phyloP scores from a whole-genome alignment of 768 basidiomycete genomes.

The Rhodotorula toruloides region DNA sequence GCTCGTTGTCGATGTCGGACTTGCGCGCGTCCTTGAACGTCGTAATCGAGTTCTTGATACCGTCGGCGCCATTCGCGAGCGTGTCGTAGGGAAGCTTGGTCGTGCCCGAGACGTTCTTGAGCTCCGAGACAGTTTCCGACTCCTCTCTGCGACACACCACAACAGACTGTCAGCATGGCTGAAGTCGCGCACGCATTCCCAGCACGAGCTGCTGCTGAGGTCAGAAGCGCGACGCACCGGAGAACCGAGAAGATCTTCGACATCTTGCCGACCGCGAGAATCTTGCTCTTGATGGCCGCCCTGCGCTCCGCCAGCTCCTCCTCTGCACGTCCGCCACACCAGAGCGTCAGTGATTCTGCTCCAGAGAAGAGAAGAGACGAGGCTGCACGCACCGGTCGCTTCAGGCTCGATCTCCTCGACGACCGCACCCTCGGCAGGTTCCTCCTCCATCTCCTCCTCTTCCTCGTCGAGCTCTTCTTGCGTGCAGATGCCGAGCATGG shows the following conservation, averaged over 20 bases:
- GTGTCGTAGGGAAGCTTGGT: constrained; percentile 71
- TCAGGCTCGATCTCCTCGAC: constrained; percentile 26
- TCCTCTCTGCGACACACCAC: constrained; percentile 86
- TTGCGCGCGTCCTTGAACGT: constrained; percentile 79
- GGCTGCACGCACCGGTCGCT: constrained; percentile 17
- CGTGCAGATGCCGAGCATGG: constrained; percentile 89
- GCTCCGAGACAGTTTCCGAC: constrained; percentile 92
- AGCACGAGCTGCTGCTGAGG: background rate
- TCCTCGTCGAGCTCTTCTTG: constrained; percentile 92
- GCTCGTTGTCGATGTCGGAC: constrained; percentile 95
- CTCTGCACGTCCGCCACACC: constrained; percentile 16
- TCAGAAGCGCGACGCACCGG: constrained; percentile 56
- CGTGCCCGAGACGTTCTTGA: constrained; percentile 82
- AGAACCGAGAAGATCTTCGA: constrained; percentile 90
- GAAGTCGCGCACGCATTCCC: background rate
- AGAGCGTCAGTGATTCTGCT: background rate
- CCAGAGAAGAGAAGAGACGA: background rate
- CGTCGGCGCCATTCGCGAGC: constrained; percentile 81
- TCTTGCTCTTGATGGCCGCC: constrained; percentile 95
- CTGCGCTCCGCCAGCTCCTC: constrained; percentile 59
- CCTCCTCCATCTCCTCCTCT: constrained; percentile 54
- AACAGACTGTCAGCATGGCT: no score
- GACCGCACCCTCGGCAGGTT: constrained; percentile 15
- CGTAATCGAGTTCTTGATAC: constrained; percentile 87
- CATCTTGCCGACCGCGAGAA: constrained; percentile 94